Conservation (phyloP, 257 asterid genomes). For the Misopates orontium region DNA sequence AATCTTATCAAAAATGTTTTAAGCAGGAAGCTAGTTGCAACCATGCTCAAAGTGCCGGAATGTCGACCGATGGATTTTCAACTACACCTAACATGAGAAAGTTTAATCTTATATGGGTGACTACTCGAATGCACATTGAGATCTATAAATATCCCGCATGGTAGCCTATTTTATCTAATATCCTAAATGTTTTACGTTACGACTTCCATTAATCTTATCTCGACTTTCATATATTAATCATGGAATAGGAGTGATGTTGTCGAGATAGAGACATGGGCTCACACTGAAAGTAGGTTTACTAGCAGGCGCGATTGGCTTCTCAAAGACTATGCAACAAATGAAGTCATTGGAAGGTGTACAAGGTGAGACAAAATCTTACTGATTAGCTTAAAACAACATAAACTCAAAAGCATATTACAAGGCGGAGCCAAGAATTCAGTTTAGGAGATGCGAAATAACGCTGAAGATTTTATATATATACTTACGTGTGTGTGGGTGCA, state of each 20-base stretch:
- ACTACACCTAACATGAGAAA: slow-evolving; percentile 86
- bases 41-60: slow-evolving; percentile 94
- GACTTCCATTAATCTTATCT: slow-evolving; percentile 10
- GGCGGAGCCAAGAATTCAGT: no score
- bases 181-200: no score
- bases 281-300: slow-evolving; percentile 86
- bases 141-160: slow-evolving; percentile 97
- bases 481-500: background rate
- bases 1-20: slow-evolving; percentile 21
- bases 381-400: no score
- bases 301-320: slow-evolving; percentile 96
- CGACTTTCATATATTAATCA: background rate
- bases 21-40: slow-evolving; percentile 94
- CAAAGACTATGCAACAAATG: slow-evolving; percentile 72
- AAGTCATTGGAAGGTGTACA: slow-evolving; percentile 95
- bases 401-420: no score
- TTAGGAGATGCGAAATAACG: no score
- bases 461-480: no score
- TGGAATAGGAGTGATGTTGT: slow-evolving; percentile 91
- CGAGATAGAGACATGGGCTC: slow-evolving; percentile 99
- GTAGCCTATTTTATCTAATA: no score
- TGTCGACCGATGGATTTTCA: slow-evolving; percentile 94
- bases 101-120: slow-evolving; percentile 93
- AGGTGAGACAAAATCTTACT: slow-evolving; percentile 42
- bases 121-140: slow-evolving; percentile 98